A percentile compares a stretch with the other conserved stretches of the same genome.
phyloP scores from a whole-genome alignment of 75 land plant genomes.

The Pseudotsuga menziesii region DNA sequence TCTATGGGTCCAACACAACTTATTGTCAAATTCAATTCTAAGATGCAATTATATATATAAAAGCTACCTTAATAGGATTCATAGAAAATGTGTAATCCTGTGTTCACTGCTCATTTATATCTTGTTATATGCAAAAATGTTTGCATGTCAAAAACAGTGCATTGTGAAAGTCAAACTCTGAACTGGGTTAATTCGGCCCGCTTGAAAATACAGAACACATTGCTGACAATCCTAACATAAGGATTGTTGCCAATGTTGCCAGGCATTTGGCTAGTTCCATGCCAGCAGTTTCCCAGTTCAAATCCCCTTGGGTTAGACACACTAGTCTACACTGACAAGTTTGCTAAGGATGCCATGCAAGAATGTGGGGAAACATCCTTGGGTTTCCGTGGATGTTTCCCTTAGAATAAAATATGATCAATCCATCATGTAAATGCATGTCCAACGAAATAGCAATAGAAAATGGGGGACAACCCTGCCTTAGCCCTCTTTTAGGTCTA shows the following conservation, averaged over 20 bases:
- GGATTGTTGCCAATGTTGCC: too few species aligned
- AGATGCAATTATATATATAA: background rate
- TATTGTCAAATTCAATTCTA: conserved; percentile 1
- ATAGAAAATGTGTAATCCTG: background rate
- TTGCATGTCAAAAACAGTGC: background rate
- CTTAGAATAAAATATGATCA: background rate
- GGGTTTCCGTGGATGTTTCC: background rate
- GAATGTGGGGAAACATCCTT: too few species aligned
- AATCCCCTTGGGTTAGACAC: too few species aligned
- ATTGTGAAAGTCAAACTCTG: background rate
- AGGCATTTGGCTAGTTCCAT: too few species aligned
- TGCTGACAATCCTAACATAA: background rate
- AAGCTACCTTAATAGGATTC: background rate
- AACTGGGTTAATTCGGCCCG: too few species aligned
- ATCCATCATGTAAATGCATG: background rate
- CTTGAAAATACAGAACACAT: background rate
- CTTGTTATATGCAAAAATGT: background rate
- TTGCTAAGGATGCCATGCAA: too few species aligned
- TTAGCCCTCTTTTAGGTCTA: too few species aligned
- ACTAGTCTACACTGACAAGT: too few species aligned
- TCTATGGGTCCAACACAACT: background rate
- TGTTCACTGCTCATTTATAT: background rate
- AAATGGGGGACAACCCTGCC: background rate
- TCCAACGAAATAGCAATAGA: background rate
- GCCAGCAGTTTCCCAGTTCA: too few species aligned